Evolutionary conservation across 1,284 basidiomycete genomes (phyloP), one percentile per base, ranked within the genome.

Genomic region (Naganishia cerealis): DNA sequence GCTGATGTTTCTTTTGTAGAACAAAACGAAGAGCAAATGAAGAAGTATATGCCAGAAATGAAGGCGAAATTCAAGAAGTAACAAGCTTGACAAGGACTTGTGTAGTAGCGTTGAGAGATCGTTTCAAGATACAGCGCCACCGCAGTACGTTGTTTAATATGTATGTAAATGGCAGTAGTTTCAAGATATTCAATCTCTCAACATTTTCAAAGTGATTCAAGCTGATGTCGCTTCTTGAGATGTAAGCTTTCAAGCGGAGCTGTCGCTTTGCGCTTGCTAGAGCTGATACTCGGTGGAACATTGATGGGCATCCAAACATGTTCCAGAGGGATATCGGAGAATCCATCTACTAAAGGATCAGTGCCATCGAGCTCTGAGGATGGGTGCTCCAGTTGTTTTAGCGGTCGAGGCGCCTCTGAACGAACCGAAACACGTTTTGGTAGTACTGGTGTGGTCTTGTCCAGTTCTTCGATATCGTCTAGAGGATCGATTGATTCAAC

Each of bases 401-500:
- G 46, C 24, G 10, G 29, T 26, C 16, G 43, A 38, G 16, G 58
- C 8, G 38, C 10, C 7, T 54, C 39, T 13, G 24, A 39, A 7
- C 13, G 42, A 10, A 54, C 15, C 15, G 43, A 42, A 3, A 54
- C 48, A 18, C 61, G 61, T 42, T 40, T 63, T 4, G 61, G 61
- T 13, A 63, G 61, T 3, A 53, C 33, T 29, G 61, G 61, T 40
- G 61, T 63, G 18, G 61, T 42, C 24, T 42, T 53, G 48, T 63
- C 61, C 21, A 63, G 61, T 29, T 63, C 61, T 54, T 63, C 61
- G 12, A 63, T 63, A 26, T 63, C 61, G 38, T 63, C 61, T 26
- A 63, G 61, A 26, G 61, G 61, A 43, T 63, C 61, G 38, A 63
- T 10, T 3, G 61, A 63, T 26, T 63, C 61, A 26, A 12, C 29